phyloP scores from a whole-genome alignment of 1,139 yeast species.

The Zygoascus meyerae region DNA sequence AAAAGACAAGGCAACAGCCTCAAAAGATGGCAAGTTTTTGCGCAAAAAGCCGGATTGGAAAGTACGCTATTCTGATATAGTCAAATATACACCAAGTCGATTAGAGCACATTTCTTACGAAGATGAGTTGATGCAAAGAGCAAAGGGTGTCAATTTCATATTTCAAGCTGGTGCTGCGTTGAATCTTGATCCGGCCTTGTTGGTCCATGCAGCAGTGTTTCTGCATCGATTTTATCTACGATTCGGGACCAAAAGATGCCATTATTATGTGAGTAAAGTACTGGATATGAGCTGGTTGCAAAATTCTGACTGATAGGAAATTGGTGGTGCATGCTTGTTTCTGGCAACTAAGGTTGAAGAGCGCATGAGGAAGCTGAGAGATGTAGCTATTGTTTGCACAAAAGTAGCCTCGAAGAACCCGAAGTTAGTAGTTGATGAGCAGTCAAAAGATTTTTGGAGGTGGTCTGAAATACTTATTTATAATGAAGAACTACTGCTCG shows the following conservation, averaged over 20 bases:
- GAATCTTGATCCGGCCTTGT: constrained; percentile 43
- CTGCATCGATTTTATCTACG: constrained; percentile 49
- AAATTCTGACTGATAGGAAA: constrained; percentile 24
- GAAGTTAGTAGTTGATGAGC: constrained; percentile 40
- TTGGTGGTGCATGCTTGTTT: constrained; percentile 46
- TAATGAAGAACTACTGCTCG: constrained; percentile 43
- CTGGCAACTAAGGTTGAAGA: constrained; percentile 51
- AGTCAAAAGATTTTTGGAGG: constrained; percentile 44
- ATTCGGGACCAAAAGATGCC: constrained; percentile 37
- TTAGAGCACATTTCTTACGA: constrained; percentile 34
- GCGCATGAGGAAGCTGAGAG: constrained; percentile 42
- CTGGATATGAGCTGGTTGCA: neutral
- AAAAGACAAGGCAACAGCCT: neutral
- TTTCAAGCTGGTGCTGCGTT: constrained; percentile 41
- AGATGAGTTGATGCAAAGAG: constrained; percentile 40
- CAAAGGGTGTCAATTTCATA: constrained; percentile 45
- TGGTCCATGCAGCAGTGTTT: constrained; percentile 44
- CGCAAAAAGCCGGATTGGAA: constrained; percentile 14
- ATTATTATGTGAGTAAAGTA: constrained; percentile 28
- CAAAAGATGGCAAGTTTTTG: neutral
- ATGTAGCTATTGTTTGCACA: constrained; percentile 44
- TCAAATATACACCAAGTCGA: constrained; percentile 34
- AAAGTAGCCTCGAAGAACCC: constrained; percentile 42
- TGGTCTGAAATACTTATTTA: constrained; percentile 45
- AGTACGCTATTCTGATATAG: constrained; percentile 12